Percentiles rank a stretch among this genome's conserved stretches.
Conservation (phyloP, 2,329 filamentous ascomycete genomes). For the Sporothrix humicola region DNA sequence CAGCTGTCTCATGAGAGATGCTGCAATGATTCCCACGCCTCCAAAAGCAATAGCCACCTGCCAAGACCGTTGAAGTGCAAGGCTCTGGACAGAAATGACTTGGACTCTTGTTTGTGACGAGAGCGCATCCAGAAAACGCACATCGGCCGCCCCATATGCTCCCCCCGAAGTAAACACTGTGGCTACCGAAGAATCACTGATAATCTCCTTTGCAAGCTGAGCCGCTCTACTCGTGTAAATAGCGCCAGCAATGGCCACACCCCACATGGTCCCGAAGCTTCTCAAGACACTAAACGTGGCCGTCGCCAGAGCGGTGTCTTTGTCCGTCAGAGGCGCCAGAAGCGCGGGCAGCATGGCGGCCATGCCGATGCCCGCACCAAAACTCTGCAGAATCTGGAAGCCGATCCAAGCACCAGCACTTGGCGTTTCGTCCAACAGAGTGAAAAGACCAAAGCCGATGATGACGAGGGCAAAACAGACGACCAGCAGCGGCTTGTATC, state of each 20-base stretch:
- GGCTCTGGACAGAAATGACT: not conserved
- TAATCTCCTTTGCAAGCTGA: not conserved
- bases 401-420: conserved; percentile 1
- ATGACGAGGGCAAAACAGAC: not conserved
- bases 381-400: conserved; percentile 10
- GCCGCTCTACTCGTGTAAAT: conserved; percentile 14
- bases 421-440: not conserved
- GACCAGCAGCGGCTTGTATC: conserved; percentile 3
- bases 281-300: not conserved
- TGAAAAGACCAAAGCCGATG: conserved; percentile 9
- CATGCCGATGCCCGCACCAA: conserved; percentile 2
- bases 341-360: conserved; percentile 8
- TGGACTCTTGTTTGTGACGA: not conserved
- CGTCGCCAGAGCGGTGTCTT: conserved; percentile 5
- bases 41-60: conserved; percentile 22
- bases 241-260: not conserved
- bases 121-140: not conserved
- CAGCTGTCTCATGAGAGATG: not conserved
- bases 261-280: conserved; percentile 4
- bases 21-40: not conserved
- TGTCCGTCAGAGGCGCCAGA: not conserved
- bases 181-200: not conserved
- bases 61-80: not conserved
- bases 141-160: not conserved
- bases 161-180: not conserved